phyloP scores from a whole-genome alignment of 2,329 filamentous ascomycete species.

The Penicillium sp. region DNA sequence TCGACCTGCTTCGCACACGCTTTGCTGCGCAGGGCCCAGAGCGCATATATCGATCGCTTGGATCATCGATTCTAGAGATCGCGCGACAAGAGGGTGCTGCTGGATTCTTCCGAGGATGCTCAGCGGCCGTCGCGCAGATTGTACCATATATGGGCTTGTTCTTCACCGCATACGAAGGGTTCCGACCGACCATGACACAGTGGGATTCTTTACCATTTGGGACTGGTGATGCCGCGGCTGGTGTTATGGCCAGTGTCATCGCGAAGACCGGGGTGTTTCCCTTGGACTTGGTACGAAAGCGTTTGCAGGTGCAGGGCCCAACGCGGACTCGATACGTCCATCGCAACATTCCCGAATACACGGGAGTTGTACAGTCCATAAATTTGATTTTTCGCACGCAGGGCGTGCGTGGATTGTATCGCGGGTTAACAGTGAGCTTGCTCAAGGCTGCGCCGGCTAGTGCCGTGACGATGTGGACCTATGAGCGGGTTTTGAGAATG shows the following conservation, averaged over 20 bases:
- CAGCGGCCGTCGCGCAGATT: conserved; percentile 81
- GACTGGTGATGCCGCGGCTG: conserved; percentile 80
- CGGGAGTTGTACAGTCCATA: conserved; percentile 68
- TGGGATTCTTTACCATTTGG: conserved; percentile 65
- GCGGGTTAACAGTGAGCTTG: conserved; percentile 84
- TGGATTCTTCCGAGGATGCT: conserved; percentile 88
- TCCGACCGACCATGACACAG: conserved; percentile 61
- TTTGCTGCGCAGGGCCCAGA: conserved; percentile 92
- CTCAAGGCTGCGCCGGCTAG: conserved; percentile 93
- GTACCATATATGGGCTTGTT: conserved; percentile 97
- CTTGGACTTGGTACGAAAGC: conserved; percentile 87
- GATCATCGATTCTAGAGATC: conserved; percentile 73
- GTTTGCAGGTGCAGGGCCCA: conserved; percentile 93
- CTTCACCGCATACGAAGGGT: conserved; percentile 83
- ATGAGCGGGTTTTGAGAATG: conserved; percentile 72
- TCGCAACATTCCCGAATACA: conserved; percentile 84
- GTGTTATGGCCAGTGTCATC: conserved; percentile 74
- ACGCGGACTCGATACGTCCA: conserved; percentile 78
- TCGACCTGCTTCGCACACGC: conserved; percentile 88
- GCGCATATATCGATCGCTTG: conserved; percentile 75
- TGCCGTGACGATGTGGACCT: conserved; percentile 93
- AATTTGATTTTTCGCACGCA: conserved; percentile 70
- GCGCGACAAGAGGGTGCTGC: conserved; percentile 69
- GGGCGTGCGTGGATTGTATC: conserved; percentile 79
- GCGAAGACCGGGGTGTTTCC: conserved; percentile 93